Evolutionary conservation across 2,329 filamentous ascomycete species (phyloP).

Genomic region (Lithohypha guttulata): DNA sequence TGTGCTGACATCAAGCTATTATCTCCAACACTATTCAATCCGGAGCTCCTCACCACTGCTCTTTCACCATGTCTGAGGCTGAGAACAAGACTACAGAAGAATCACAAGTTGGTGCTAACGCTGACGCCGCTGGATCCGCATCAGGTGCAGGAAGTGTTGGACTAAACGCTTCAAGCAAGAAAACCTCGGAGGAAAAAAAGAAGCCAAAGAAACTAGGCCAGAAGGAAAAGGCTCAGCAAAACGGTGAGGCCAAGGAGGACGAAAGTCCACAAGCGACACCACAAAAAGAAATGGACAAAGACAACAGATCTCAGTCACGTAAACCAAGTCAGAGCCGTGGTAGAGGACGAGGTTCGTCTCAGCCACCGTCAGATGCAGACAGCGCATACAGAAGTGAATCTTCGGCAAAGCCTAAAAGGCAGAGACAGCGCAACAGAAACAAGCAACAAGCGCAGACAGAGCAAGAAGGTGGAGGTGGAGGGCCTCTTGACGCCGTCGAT

Average conservation of each 20-base stretch:
- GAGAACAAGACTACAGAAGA: constrained; percentile 21
- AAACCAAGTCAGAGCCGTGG: constrained; percentile 18
- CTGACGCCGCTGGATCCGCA: constrained; percentile 25
- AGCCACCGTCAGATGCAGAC: constrained; percentile 39
- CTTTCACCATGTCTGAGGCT: constrained; percentile 22
- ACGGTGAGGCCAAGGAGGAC: constrained; percentile 21
- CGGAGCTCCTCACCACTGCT: constrained; percentile 12
- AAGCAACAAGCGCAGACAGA: constrained; percentile 31
- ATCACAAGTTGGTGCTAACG: constrained; percentile 26
- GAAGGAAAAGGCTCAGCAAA: constrained; percentile 20
- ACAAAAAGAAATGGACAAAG: constrained; percentile 20
- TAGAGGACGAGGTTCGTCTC: constrained; percentile 31
- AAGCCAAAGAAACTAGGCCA: constrained; percentile 22
- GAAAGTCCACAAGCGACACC: constrained; percentile 14
- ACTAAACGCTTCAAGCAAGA: constrained; percentile 24
- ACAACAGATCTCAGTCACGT: constrained; percentile 20
- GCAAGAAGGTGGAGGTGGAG: constrained; percentile 30
- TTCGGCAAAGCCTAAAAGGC: constrained; percentile 43
- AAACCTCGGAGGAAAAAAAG: constrained; percentile 23
- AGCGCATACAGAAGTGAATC: constrained; percentile 44
- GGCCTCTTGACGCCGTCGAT: constrained; percentile 45
- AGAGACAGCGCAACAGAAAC: constrained; percentile 37
- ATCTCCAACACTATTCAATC: constrained; percentile 12
- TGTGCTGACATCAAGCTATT: constrained; percentile 17
- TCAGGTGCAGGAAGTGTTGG: constrained; percentile 26